phyloP scores from a whole-genome alignment of 352 stramenopile genomes.

The Globisporangium cederbergense region DNA sequence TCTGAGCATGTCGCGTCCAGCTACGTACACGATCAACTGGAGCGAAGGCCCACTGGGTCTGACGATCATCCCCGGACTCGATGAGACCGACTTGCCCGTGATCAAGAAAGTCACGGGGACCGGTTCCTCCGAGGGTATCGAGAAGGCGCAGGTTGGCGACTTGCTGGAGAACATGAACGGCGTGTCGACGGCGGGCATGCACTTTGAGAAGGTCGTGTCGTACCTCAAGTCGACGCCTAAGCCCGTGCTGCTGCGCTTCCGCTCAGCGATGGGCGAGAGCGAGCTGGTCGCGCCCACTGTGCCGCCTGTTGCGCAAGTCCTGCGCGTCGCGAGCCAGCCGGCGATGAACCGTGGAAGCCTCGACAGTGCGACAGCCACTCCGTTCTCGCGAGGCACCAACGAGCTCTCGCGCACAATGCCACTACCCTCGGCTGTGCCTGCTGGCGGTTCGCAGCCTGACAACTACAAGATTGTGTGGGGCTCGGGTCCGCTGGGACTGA shows the following conservation, averaged over 20 bases:
- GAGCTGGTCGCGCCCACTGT: slow-evolving; percentile 14
- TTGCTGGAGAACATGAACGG: slow-evolving; percentile 83
- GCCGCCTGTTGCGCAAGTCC: slow-evolving; percentile 23
- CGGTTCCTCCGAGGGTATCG: slow-evolving; percentile 70
- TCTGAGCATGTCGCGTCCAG: slow-evolving; percentile 57
- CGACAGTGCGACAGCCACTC: slow-evolving; percentile 8
- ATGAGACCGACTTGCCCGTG: slow-evolving; percentile 75
- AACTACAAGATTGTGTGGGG: slow-evolving; percentile 84
- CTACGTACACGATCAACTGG: slow-evolving; percentile 77
- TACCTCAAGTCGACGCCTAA: slow-evolving; percentile 82
- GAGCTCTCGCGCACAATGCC: slow-evolving; percentile 24
- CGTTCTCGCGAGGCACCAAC: slow-evolving; percentile 7
- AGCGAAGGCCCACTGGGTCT: slow-evolving; percentile 73
- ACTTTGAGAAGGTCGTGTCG: slow-evolving; percentile 79
- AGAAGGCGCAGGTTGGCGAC: slow-evolving; percentile 79
- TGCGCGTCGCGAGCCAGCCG: slow-evolving; percentile 10
- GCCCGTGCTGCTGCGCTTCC: slow-evolving; percentile 71
- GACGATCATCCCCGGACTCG: slow-evolving; percentile 81
- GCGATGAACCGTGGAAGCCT: slow-evolving; percentile 12
- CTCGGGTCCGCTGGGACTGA: slow-evolving; percentile 67
- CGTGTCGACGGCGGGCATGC: slow-evolving; percentile 56
- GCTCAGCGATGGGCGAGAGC: slow-evolving; percentile 38
- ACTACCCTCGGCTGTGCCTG: slow-evolving; percentile 13
- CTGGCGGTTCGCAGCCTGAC: slow-evolving; percentile 22
- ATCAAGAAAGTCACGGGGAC: slow-evolving; percentile 89